Base-by-base conservation (phyloP, 2,329 filamentous ascomycete genomes). In the Dactylonectria macrodidyma region DNA sequence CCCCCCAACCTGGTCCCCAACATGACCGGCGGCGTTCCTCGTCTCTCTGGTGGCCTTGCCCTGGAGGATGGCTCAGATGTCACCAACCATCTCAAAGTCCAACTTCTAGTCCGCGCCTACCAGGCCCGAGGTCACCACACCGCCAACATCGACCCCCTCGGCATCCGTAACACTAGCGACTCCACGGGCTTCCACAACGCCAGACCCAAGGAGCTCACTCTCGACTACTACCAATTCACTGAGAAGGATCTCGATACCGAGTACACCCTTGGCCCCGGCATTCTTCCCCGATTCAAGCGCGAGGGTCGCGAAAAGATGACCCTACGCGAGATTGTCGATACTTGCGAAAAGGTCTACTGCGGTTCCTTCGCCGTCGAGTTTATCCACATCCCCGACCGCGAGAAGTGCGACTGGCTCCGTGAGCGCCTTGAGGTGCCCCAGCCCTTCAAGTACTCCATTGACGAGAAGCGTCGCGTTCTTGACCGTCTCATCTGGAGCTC, bases 401-500 rank as follows among this genome's bases (percentile, higher is more conserved):
- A 95, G 80, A 96, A 97, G 84, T 99, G 96, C 86, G 96, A 99
- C 84, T 99, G 96, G 96, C 91, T 99, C 70, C 91, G 96, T 77
- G 93, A 97, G 84, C 94, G 96, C 71, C 89, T 98, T 76, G 96
- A 99, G 86, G 92, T 98, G 59, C 95, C 95, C 52, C 90, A 92
- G 76, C 95, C 96, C 12, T 99, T 97, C 89, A 97, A 97, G 83
- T 98, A 98, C 87, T 97, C 94, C 1, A 92, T 97, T 67, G 96
- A 98, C 78, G 96, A 99, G 88, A 99, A 99, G 90, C 93, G 96
- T 79, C 91, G 96, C 74, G 97, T 99, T 75, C 89, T 99, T 74
- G 96, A 99, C 84, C 94, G 96, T 79, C 88, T 99, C 73, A 99
- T 99, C 82, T 99, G 96, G 96, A 95, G 94, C 81, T 97, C 95